These are phyloP conservation scores for Colletotrichum spaethianum DNA, from an alignment of 2,329 filamentous ascomycete genomes.

Conservation along the genomic window DNA sequence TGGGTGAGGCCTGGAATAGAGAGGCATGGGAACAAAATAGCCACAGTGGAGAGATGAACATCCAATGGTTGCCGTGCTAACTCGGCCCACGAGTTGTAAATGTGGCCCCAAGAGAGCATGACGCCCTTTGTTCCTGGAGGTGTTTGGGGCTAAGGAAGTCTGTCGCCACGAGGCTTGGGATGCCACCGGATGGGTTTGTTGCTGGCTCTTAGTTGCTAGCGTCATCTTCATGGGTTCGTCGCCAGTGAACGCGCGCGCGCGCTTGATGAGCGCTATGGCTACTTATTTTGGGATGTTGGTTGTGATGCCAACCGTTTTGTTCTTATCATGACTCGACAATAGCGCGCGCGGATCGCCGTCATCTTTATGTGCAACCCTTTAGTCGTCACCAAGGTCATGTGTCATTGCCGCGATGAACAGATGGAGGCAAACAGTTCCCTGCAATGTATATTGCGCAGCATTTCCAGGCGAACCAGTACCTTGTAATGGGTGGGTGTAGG, in stretches of 20 bases:
- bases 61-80: not conserved
- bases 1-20: not conserved
- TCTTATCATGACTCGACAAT: constrained; percentile 14
- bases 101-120: not conserved
- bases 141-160: constrained; percentile 32
- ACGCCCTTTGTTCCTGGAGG: constrained; percentile 21
- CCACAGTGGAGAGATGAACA: not conserved
- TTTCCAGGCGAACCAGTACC: not conserved
- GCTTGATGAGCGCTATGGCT: not conserved
- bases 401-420: not conserved
- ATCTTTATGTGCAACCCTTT: constrained; percentile 17
- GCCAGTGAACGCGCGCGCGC: not conserved
- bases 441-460: not conserved
- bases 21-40: not conserved
- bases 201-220: not conserved
- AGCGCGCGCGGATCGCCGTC: not conserved
- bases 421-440: constrained; percentile 10
- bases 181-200: not conserved
- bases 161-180: constrained; percentile 7
- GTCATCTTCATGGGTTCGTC: not conserved
- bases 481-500: not conserved
- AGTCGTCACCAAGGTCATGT: constrained; percentile 8
- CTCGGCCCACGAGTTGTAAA: not conserved
- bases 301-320: not conserved
- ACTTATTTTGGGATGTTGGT: not conserved